Evolutionary conservation across 2,329 filamentous ascomycete genomes (phyloP), one percentile per base, ranked within the genome.

Genomic region (Teratosphaeriaceae sp.): DNA sequence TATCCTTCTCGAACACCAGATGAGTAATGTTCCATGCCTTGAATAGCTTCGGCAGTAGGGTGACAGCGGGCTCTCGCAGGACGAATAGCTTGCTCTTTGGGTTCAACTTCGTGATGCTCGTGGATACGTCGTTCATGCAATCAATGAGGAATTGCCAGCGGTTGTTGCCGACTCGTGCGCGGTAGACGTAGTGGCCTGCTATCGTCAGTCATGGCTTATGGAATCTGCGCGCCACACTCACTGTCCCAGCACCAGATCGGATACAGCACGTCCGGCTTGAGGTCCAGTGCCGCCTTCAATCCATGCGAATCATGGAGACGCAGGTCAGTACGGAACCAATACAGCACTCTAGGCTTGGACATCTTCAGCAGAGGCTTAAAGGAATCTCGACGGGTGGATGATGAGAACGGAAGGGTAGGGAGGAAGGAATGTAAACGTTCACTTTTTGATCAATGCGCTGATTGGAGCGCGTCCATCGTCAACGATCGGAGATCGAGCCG

Each of bases 221-320:
- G 7, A 12, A 6, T 35, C 31, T 9, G 6, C 19, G 11, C 8
- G 11, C 11, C 12, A 18, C 8, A 21, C 31, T 30, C 4, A 30
- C 84, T 84, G 59, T 88, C 84, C 82, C 84, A 89, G 1, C 81
- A 86, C 73, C 85, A 89, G 35, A 88, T 75, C 1, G 84, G 84
- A 69, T 82, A 88, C 20, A 89, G 67, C 16, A 75, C 78, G 44
- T 88, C 84, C 1, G 84, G 82, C 0, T 84, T 71, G 5, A 88
- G 70, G 45, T 84, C 80, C 6, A 89, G 65, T 0, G 85, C 85
- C 2, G 83, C 82, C 59, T 80, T 74, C 20, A 89, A 68, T 1
- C 83, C 84, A 7, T 84, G 84, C 0, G 82, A 87, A 62, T 88
- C 85, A 64, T 88, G 84, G 2, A 89, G 74, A 16, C 85, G 79